These are phyloP conservation scores for Sordariomycetes sp. DNA, from an alignment of 2,329 filamentous ascomycete species.

Conservation along the genomic window DNA sequence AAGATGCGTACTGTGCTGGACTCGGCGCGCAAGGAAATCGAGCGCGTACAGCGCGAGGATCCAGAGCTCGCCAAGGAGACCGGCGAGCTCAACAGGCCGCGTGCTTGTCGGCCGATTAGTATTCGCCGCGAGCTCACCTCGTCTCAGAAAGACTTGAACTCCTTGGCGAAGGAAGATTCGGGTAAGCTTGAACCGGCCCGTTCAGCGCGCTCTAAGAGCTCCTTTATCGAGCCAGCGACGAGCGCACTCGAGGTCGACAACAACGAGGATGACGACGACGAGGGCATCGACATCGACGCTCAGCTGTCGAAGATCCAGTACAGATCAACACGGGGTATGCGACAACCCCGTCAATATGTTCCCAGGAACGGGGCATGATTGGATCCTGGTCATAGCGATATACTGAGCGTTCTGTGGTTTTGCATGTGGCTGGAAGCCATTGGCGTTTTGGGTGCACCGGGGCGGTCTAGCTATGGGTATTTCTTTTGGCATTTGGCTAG, in stretches of 20 bases:
- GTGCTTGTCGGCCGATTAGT: conserved; percentile 42
- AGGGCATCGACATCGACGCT: conserved; percentile 27
- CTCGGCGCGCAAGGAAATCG: conserved; percentile 50
- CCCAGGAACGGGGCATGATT: not conserved
- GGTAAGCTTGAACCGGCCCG: conserved; percentile 11
- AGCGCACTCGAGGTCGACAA: conserved; percentile 21
- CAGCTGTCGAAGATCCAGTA: conserved; percentile 28
- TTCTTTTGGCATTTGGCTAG: conserved; percentile 1
- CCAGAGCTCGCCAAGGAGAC: conserved; percentile 30
- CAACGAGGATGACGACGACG: conserved; percentile 19
- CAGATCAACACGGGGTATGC: conserved; percentile 30
- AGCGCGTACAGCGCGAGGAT: conserved; percentile 44
- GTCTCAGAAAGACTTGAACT: conserved; percentile 16
- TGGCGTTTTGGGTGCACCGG: not conserved
- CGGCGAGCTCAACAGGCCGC: conserved; percentile 28
- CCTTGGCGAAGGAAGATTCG: conserved; percentile 6
- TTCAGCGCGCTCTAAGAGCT: conserved; percentile 8
- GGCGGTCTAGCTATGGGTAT: too few species aligned
- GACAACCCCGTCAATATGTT: conserved; percentile 5
- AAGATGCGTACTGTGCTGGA: conserved; percentile 56
- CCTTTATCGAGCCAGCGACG: conserved; percentile 9
- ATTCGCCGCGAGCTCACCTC: conserved; percentile 36
- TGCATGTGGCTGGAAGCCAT: not conserved
- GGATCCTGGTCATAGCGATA: not conserved
- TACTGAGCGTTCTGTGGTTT: not conserved